These are phyloP conservation scores for Selaginella tamariscina DNA, from an alignment of 75 land plant genomes.

Conservation along the genomic window DNA sequence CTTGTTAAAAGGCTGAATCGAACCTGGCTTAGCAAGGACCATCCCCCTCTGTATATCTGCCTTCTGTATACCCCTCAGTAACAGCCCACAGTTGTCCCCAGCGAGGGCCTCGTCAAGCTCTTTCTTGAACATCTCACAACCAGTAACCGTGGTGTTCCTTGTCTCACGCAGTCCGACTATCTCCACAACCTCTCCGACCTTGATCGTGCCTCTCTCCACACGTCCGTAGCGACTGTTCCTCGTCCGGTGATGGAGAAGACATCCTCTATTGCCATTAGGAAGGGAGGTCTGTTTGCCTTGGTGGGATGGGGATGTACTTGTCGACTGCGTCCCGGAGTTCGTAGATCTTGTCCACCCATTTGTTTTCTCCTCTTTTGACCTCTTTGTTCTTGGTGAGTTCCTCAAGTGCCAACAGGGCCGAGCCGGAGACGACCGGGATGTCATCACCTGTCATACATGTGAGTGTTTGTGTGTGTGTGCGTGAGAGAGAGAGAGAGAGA, in stretches of 20 bases:
- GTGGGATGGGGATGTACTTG: conserved; percentile 70
- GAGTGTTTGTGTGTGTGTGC: no score
- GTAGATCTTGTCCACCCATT: conserved; percentile 84
- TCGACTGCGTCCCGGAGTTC: conserved; percentile 81
- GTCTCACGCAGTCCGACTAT: conserved; percentile 75
- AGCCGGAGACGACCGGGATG: conserved; percentile 68
- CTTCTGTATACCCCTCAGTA: conserved; percentile 65
- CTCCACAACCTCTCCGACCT: conserved; percentile 75
- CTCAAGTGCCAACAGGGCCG: conserved; percentile 77
- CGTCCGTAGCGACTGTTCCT: conserved; percentile 91
- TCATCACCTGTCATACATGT: no score
- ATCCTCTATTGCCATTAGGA: conserved; percentile 78
- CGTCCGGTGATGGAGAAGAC: conserved; percentile 97
- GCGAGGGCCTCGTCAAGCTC: conserved; percentile 71
- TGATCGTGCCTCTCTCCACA: conserved; percentile 70
- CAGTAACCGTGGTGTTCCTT: conserved; percentile 63
- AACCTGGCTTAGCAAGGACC: conserved; percentile 79
- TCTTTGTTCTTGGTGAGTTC: conserved; percentile 57
- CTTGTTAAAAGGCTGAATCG: conserved; percentile 61
- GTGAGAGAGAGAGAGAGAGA: no score
- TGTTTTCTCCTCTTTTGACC: conserved; percentile 61
- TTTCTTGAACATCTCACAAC: conserved; percentile 97
- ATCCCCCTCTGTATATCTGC: conserved; percentile 68
- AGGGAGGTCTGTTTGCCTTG: conserved; percentile 74
- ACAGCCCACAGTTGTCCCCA: conserved; percentile 75